These are phyloP conservation scores for Alternaria angustiovoidea DNA, from an alignment of 2,329 filamentous ascomycete genomes.

Conservation along the genomic window DNA sequence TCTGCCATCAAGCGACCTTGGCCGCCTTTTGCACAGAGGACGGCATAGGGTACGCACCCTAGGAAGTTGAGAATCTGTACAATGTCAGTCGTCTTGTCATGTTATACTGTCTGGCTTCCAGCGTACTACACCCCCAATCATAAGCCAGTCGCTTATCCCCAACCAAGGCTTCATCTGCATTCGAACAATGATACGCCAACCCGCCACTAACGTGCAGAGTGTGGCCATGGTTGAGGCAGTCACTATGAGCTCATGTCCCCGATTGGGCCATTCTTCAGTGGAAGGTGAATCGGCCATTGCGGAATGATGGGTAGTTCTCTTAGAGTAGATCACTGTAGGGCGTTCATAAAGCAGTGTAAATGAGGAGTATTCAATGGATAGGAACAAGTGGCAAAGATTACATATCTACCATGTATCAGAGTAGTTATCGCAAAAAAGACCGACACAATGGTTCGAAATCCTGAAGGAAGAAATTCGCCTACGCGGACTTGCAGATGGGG, in stretches of 20 bases:
- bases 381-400: not conserved
- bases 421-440: not conserved
- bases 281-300: not conserved
- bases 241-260: constrained; percentile 12
- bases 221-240: constrained; percentile 14
- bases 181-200: constrained; percentile 15
- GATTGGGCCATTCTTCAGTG: constrained; percentile 5
- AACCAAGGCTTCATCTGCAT: constrained; percentile 4
- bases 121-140: constrained; percentile 19
- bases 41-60: constrained; percentile 7
- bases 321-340: not conserved
- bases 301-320: not conserved
- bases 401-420: not conserved
- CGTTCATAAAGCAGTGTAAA: not conserved
- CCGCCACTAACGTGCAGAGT: constrained; percentile 10
- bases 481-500: not conserved
- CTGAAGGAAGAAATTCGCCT: not conserved
- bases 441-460: not conserved
- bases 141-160: constrained; percentile 7
- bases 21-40: constrained; percentile 9
- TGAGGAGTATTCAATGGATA: too few species aligned
- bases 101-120: not conserved
- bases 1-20: constrained; percentile 20
- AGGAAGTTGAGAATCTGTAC: constrained; percentile 10
- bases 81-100: not conserved